These are phyloP conservation scores for Acacia crassicarpa DNA, from an alignment of 306 rosid genomes.

Conservation along the genomic window DNA sequence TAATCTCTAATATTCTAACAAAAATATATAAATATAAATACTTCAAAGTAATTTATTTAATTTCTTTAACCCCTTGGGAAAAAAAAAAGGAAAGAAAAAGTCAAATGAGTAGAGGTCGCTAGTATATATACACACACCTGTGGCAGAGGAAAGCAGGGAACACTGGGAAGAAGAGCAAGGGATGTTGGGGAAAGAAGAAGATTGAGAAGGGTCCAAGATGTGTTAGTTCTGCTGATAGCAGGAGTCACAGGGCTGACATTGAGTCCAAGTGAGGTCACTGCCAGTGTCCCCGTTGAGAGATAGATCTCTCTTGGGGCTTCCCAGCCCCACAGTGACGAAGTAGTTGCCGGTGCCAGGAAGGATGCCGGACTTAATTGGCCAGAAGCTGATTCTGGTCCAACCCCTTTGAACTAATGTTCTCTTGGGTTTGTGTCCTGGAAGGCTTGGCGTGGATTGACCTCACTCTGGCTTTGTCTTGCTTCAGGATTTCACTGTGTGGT, in stretches of 20 bases:
- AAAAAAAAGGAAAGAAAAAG: no score
- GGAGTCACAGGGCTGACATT: slow-evolving; percentile 34
- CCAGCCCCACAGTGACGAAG: slow-evolving; percentile 64
- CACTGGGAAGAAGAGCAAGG: slow-evolving; percentile 47
- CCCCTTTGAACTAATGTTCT: neutral
- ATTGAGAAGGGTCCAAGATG: slow-evolving; percentile 47
- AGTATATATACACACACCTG: slow-evolving; percentile 41
- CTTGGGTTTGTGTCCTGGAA: neutral
- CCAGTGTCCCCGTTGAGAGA: slow-evolving; percentile 65
- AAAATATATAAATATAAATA: no score
- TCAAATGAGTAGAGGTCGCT: no score
- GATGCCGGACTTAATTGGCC: no score
- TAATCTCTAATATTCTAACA: no score
- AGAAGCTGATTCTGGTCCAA: slow-evolving; percentile 38
- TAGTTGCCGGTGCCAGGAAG: no score
- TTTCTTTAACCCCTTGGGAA: no score
- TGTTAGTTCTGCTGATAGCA: slow-evolving; percentile 62
- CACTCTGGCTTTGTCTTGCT: slow-evolving; percentile 46
- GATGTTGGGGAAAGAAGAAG: slow-evolving; percentile 46
- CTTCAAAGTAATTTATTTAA: no score
- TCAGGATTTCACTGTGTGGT: slow-evolving; percentile 39
- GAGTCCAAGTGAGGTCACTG: slow-evolving; percentile 83
- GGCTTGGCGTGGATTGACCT: slow-evolving; percentile 36
- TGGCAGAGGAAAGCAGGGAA: slow-evolving; percentile 49
- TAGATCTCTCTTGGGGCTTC: slow-evolving; percentile 52